Evolutionary conservation across 164 flowering plant species (phyloP), one percentile per base, ranked within the genome.

Genomic region (Aristolochia fimbriata): DNA sequence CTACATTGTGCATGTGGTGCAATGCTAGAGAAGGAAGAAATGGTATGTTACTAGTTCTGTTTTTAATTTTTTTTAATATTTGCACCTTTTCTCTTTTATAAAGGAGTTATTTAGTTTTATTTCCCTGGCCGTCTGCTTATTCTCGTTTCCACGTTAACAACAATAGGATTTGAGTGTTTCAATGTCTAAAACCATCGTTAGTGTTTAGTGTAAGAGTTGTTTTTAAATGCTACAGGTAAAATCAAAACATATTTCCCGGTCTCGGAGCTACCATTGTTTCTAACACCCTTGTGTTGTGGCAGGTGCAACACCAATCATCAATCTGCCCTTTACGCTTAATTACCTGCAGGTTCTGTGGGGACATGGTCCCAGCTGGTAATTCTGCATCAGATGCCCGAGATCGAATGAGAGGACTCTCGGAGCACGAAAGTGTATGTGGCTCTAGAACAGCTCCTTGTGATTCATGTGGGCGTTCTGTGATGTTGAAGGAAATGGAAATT

Each of bases 401-500:
- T 71, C 69, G 90, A 27, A 48, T 87, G 31, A 80, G 91, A 71
- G 98, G 97, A 52, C 76, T 87, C 30, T 75, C 88, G 2, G 96
- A 92, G 78, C 97, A 92, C 51, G 97, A 89, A 73, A 89, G 96
- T 66, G 1, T 72, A 0, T 92, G 98, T 65, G 96, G 98, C 30
- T 92, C 98, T 16, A 80, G 97, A 73, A 92, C 97, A 31, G 88
- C 98, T 8, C 97, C 94, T 2, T 93, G 98, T 62, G 91, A 86
- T 67, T 89, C 96, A 0, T 93, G 98, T 67, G 98, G 98, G 17
- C 94, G 97, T 19, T 65, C 97, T 8, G 94, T 93, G 63, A 93
- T 89, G 98, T 69, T 93, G 73, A 90, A 93, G 76, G 98, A 93
- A 51, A 93, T 93, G 98, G 98, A 90, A 68, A 87, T 93, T 62